These are phyloP conservation scores for Cicer pinnatifidum DNA, from an alignment of 306 rosid species.

Conservation along the genomic window DNA sequence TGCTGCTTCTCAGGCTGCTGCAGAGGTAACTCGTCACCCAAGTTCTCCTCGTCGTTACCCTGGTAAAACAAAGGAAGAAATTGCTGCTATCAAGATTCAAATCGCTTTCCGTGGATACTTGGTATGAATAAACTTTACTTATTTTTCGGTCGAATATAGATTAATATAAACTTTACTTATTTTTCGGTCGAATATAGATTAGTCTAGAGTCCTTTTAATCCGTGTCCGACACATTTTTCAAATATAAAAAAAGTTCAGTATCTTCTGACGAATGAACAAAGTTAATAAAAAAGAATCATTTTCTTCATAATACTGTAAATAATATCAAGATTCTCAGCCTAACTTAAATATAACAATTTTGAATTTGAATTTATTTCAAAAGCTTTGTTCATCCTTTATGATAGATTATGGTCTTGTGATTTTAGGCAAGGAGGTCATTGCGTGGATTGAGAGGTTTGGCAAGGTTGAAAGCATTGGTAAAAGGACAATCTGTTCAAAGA, in stretches of 20 bases:
- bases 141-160: not conserved
- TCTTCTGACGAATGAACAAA: too few species aligned
- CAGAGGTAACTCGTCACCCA: slow-evolving; percentile 64
- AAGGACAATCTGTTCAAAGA: slow-evolving; percentile 78
- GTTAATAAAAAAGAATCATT: too few species aligned
- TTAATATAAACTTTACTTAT: not conserved
- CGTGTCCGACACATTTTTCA: too few species aligned
- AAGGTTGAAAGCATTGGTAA: slow-evolving; percentile 76
- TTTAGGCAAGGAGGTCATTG: slow-evolving; percentile 80
- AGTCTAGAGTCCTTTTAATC: too few species aligned
- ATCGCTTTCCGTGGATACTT: slow-evolving; percentile 70
- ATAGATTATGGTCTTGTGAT: slow-evolving; percentile 23
- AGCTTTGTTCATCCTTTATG: too few species aligned
- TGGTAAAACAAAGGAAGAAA: slow-evolving; percentile 57
- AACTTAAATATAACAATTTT: too few species aligned
- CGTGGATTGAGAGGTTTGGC: slow-evolving; percentile 79
- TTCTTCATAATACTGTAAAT: too few species aligned
- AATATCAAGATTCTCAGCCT: too few species aligned
- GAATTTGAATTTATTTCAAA: too few species aligned
- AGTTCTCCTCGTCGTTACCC: slow-evolving; percentile 38
- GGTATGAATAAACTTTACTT: slow-evolving; percentile 51
- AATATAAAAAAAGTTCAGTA: too few species aligned
- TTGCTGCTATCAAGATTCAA: slow-evolving; percentile 79
- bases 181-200: not conserved
- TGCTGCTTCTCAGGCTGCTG: slow-evolving; percentile 82